These are phyloP conservation scores for Gastroboletus turbinatus DNA, from an alignment of 1,284 basidiomycete species.

Conservation along the genomic window DNA sequence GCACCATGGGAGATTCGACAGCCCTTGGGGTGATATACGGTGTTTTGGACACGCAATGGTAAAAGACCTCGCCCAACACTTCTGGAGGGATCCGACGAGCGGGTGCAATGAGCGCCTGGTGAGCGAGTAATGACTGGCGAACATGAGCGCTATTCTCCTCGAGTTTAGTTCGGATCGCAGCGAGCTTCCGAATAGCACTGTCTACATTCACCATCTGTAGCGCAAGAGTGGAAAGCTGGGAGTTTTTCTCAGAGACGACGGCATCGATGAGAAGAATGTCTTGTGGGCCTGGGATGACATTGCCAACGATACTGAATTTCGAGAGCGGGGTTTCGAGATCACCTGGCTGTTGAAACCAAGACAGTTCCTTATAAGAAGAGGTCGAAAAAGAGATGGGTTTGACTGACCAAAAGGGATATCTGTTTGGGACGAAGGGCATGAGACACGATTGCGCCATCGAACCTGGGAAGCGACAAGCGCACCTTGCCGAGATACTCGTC, in stretches of 20 bases:
- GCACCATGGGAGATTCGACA: constrained; percentile 25
- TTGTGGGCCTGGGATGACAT: constrained; percentile 10
- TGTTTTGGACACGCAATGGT: constrained; percentile 33
- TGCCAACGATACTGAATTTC: neutral
- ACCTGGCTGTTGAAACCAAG: constrained; percentile 3
- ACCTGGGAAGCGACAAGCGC: constrained; percentile 10
- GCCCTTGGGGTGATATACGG: constrained; percentile 27
- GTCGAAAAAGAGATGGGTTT: neutral
- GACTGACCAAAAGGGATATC: constrained; percentile 25
- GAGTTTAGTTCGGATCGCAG: constrained; percentile 12
- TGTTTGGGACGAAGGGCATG: constrained; percentile 18
- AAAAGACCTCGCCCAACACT: constrained; percentile 40
- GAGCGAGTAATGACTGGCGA: constrained; percentile 18
- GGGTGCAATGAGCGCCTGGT: constrained; percentile 22
- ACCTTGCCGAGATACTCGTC: constrained; percentile 25
- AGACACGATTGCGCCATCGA: constrained; percentile 37
- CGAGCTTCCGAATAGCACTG: constrained; percentile 19
- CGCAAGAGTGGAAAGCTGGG: constrained; percentile 20
- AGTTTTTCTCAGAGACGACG: constrained; percentile 18
- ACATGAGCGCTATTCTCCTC: constrained; percentile 14
- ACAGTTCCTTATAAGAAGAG: neutral
- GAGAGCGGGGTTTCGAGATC: constrained; percentile 23
- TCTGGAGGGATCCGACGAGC: constrained; percentile 38
- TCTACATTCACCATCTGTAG: constrained; percentile 21
- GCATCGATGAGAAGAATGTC: constrained; percentile 17